Conservation (phyloP, 2,329 filamentous ascomycete species). For the Aspergillus hiratsukae region DNA sequence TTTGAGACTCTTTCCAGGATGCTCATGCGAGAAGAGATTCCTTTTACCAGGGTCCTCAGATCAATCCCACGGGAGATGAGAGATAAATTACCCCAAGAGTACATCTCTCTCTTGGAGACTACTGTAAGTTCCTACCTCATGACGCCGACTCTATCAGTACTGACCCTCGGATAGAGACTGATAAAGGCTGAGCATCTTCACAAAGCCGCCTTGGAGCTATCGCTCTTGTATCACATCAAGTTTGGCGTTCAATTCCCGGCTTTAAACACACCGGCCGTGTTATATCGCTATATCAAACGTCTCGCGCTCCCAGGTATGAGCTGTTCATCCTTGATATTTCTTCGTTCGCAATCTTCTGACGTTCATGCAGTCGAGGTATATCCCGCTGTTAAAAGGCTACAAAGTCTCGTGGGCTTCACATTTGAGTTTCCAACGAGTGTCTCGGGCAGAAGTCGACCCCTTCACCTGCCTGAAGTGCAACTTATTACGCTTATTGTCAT, state of each 20-base stretch:
- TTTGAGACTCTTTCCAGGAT: slow-evolving; percentile 15
- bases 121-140: slow-evolving; percentile 22
- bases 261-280: slow-evolving; percentile 64
- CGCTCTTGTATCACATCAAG: slow-evolving; percentile 60
- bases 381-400: slow-evolving; percentile 57
- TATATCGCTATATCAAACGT: slow-evolving; percentile 66
- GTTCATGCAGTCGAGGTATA: slow-evolving; percentile 28
- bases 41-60: slow-evolving; percentile 62
- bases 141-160: not conserved
- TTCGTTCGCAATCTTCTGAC: not conserved
- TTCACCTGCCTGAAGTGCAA: slow-evolving; percentile 68
- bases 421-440: slow-evolving; percentile 49
- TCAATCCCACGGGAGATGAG: slow-evolving; percentile 42
- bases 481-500: slow-evolving; percentile 68
- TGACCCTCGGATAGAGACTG: slow-evolving; percentile 23
- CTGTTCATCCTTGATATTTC: not conserved
- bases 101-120: slow-evolving; percentile 37
- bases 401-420: slow-evolving; percentile 51
- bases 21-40: slow-evolving; percentile 65
- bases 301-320: slow-evolving; percentile 69
- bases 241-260: slow-evolving; percentile 69
- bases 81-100: slow-evolving; percentile 40
- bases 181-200: slow-evolving; percentile 59
- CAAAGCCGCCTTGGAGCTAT: slow-evolving; percentile 56
- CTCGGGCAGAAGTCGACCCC: slow-evolving; percentile 36